Percentiles rank a stretch among this genome's conserved stretches.
phyloP scores from a whole-genome alignment of 345 rosid genomes.

The Gossypium herbaceum region DNA sequence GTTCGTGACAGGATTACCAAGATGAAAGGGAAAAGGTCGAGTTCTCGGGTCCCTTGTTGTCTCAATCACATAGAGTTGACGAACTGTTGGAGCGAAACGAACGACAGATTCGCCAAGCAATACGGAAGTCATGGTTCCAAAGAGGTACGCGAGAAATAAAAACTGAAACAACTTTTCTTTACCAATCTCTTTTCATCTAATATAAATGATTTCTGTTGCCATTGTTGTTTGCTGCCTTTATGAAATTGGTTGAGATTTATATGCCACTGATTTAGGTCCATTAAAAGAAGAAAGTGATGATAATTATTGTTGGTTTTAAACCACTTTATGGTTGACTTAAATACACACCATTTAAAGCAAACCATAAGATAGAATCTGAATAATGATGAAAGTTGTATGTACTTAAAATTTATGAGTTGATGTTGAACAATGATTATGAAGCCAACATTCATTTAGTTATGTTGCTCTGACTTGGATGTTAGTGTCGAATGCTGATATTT shows the following conservation, averaged over 20 bases:
- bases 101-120: conserved; percentile 75
- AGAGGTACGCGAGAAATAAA: conserved; percentile 45
- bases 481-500: not conserved
- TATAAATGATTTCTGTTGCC: conserved; percentile 5
- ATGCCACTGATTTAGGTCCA: not conserved
- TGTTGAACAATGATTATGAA: not conserved
- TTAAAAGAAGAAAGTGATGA: conserved; percentile 9
- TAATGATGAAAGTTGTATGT: not conserved
- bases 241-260: not conserved
- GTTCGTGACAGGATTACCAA: conserved; percentile 52
- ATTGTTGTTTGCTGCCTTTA: conserved; percentile 2
- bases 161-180: not conserved
- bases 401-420: not conserved
- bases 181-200: not conserved
- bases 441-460: not conserved
- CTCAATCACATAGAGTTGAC: conserved; percentile 67
- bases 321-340: conserved; percentile 4
- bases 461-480: not conserved
- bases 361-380: not conserved
- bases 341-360: conserved; percentile 8
- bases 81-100: conserved; percentile 75
- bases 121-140: conserved; percentile 90
- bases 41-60: conserved; percentile 82
- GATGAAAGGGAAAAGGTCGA: conserved; percentile 68
- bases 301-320: not conserved